These are phyloP conservation scores for Balansia obtecta DNA, from an alignment of 2,329 filamentous ascomycete species.

Conservation along the genomic window DNA sequence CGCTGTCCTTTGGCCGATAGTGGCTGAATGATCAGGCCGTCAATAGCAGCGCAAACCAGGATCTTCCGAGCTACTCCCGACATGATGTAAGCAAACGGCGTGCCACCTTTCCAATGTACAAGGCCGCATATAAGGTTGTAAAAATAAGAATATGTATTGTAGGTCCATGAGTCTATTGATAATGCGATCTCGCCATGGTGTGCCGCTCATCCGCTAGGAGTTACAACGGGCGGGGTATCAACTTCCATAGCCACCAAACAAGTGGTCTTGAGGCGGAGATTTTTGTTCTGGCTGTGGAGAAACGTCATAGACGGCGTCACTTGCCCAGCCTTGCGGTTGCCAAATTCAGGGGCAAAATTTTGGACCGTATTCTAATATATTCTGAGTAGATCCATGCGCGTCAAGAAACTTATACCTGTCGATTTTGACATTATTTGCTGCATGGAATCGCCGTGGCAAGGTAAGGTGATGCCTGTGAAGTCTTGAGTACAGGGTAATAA, in stretches of 20 bases:
- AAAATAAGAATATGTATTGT: neutral
- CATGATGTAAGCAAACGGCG: slow-evolving; percentile 37
- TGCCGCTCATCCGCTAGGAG: neutral
- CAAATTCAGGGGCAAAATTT: no score
- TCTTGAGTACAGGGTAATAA: neutral
- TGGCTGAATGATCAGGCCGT: slow-evolving; percentile 73
- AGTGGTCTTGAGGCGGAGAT: neutral
- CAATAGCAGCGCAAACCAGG: slow-evolving; percentile 65
- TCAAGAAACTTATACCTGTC: no score
- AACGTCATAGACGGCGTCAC: neutral
- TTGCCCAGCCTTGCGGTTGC: neutral
- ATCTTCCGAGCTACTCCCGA: slow-evolving; percentile 69
- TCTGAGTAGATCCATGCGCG: no score
- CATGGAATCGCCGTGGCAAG: neutral
- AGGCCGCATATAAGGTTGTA: neutral
- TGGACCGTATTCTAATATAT: no score
- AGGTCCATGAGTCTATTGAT: neutral
- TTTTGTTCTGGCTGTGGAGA: neutral
- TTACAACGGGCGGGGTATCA: neutral
- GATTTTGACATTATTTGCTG: neutral
- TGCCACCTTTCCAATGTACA: neutral
- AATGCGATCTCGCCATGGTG: neutral
- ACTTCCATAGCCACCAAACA: neutral
- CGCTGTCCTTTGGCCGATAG: slow-evolving; percentile 47
- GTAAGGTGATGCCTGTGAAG: neutral